phyloP scores from a whole-genome alignment of 176 grass and related monocot genomes.

The Triticum turgidum region DNA sequence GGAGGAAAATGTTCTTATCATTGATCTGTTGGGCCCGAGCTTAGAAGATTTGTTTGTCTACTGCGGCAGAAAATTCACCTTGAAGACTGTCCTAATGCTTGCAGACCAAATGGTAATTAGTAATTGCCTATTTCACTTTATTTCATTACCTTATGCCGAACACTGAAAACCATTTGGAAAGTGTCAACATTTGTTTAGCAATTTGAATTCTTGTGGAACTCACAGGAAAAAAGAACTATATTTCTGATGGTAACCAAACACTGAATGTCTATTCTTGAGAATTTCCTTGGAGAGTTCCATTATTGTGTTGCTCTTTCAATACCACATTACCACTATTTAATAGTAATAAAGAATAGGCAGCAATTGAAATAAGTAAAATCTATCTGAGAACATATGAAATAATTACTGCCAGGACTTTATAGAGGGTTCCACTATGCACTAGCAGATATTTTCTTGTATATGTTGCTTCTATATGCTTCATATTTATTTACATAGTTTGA shows the following conservation, averaged over 20 bases:
- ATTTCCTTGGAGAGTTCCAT: not conserved
- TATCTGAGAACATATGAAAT: not conserved
- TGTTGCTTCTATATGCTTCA: slow-evolving; percentile 9
- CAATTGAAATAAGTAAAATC: not conserved
- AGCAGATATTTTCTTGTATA: not conserved
- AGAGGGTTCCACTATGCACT: not conserved
- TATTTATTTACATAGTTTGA: not conserved
- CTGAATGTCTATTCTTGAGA: not conserved
- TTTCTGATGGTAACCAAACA: not conserved
- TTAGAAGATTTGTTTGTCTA: slow-evolving; percentile 76
- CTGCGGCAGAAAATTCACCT: slow-evolving; percentile 56
- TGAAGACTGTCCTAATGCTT: slow-evolving; percentile 79
- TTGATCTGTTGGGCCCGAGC: slow-evolving; percentile 72
- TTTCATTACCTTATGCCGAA: not conserved
- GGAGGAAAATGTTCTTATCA: slow-evolving; percentile 75
- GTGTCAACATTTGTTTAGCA: not conserved
- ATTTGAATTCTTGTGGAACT: not conserved
- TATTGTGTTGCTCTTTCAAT: not conserved
- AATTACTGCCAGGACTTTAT: not conserved
- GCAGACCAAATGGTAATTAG: slow-evolving; percentile 77
- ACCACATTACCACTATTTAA: not conserved
- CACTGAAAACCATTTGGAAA: not conserved
- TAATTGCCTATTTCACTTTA: not conserved
- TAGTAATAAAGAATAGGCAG: not conserved
- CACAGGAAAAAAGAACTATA: not conserved